These are phyloP conservation scores for Prunus yedoensis DNA, from an alignment of 331 rosid species.

Conservation along the genomic window DNA sequence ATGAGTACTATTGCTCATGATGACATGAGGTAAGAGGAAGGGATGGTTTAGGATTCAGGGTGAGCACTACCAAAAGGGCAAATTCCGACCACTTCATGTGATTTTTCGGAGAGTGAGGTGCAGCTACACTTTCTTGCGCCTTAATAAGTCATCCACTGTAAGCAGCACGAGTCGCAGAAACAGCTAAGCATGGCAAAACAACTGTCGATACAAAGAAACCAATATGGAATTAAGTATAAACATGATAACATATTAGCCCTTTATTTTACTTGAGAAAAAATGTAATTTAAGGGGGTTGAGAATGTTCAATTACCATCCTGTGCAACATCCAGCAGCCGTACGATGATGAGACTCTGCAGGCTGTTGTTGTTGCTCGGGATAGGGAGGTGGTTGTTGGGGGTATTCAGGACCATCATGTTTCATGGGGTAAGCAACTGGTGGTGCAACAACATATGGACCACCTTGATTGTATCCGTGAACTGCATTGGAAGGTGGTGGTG, in stretches of 20 bases:
- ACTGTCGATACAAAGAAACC: background rate
- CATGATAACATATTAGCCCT: too few relatives aligned
- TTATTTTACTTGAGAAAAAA: background rate
- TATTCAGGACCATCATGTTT: slow-evolving; percentile 5
- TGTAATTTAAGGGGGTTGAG: background rate
- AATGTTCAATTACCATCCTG: background rate
- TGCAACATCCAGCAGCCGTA: slow-evolving; percentile 3
- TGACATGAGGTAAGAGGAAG: too few relatives aligned
- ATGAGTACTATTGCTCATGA: too few relatives aligned
- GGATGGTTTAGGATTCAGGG: too few relatives aligned
- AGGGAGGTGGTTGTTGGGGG: slow-evolving; percentile 18
- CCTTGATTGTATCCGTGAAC: slow-evolving; percentile 12
- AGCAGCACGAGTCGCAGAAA: slow-evolving; percentile 22
- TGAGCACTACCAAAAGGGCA: too few relatives aligned
- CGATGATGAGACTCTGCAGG: background rate
- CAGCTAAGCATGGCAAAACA: slow-evolving; percentile 21
- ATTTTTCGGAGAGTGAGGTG: too few relatives aligned
- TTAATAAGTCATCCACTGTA: too few relatives aligned
- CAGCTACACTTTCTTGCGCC: too few relatives aligned
- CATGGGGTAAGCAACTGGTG: slow-evolving; percentile 22
- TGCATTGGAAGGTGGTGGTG: slow-evolving; percentile 15
- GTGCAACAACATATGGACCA: slow-evolving; percentile 21
- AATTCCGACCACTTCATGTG: too few relatives aligned
- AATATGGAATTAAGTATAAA: background rate
- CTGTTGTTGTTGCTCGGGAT: background rate